Evolutionary conservation across 495 filamentous ascomycete genomes (phyloP), one percentile per base, ranked within the genome.

Genomic region (Aspergillus egyptiacus): DNA sequence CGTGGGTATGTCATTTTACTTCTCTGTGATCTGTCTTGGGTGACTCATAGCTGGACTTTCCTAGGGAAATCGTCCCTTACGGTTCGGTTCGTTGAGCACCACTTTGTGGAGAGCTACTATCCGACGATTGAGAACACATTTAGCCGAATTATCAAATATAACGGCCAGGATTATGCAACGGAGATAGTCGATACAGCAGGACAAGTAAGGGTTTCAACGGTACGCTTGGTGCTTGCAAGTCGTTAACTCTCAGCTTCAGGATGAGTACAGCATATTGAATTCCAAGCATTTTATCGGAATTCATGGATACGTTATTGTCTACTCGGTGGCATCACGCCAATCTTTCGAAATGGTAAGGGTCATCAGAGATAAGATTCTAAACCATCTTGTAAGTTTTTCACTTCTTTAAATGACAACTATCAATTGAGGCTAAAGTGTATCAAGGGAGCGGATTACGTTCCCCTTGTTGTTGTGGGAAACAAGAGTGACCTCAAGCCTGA

Each of bases 201-300:
- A 49, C 94, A 97, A 81, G 89, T 95, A 79, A 61, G 78, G 31
- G 36, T 38, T 32, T 23, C 11, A 38, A 20, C 35, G 23, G 39
- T 57, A 46, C 43, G 54, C 39, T 27, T 15, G 48, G 48, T 41
- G 32, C 23, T 50, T 15, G 18, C 43, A 28, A 54, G 41, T 31
- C 39, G 51, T 57, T 49, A 57, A 56, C 45, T 27, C 13, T 22
- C n/a, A 32, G 22, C 37, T 22, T 36, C 65, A 95, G 89, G 93
- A 99, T 71, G 94, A 98, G 67, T 97, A 98, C 71, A 91, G 86
- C 61, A 96, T 97, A 59, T 75, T 98, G 43, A 96, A 95, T 66
- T 95, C 87, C 34, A 96, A 96, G 67, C 94, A 98, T 68, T 97
- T 97, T 65, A 98, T 98, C 70, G 93, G 93, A 51, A 96, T 97